Conservation (phyloP, 495 filamentous ascomycete genomes). For the Staphylotrichum tortipilum region DNA sequence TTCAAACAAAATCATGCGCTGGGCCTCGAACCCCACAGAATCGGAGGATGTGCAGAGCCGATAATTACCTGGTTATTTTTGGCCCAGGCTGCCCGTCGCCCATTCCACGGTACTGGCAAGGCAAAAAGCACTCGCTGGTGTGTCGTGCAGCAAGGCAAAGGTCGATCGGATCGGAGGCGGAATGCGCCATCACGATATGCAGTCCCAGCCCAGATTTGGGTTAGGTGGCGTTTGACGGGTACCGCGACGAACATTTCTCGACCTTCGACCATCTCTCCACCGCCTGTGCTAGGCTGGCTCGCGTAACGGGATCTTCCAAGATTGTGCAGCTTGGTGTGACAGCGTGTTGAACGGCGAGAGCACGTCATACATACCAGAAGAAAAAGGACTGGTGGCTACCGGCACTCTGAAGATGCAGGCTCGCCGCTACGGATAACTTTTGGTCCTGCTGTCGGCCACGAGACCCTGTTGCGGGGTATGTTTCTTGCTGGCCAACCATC, state of each 20-base stretch:
- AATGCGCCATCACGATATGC: background rate
- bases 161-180: background rate
- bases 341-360: too few species aligned
- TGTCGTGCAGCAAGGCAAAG: background rate
- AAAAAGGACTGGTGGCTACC: too few species aligned
- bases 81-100: background rate
- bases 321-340: background rate
- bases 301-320: background rate
- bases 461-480: background rate
- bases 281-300: background rate
- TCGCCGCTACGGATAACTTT: too few species aligned
- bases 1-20: background rate
- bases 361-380: too few species aligned
- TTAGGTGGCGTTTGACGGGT: background rate
- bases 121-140: too few species aligned
- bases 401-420: too few species aligned
- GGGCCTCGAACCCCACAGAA: background rate
- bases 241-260: background rate
- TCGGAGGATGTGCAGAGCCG: background rate
- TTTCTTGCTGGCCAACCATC: background rate
- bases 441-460: constrained; percentile 1
- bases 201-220: background rate
- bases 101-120: too few species aligned
- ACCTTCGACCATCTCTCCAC: background rate
- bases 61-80: constrained; percentile 6